phyloP scores from a whole-genome alignment of 208 protist species.

The Crithidia acanthocephali region DNA sequence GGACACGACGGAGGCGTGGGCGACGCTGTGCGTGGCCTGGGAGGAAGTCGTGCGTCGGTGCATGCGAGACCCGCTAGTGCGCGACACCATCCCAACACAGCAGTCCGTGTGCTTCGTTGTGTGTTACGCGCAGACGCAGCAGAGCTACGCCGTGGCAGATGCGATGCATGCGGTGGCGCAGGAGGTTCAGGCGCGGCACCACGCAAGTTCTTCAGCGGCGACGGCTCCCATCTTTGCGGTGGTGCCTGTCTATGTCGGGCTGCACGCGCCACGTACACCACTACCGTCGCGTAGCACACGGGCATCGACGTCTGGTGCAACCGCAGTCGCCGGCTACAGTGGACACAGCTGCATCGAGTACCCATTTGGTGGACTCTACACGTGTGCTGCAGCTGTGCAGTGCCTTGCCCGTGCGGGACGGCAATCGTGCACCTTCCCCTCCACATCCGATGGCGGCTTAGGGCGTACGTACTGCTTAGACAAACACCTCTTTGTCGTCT shows the following conservation, averaged over 20 bases:
- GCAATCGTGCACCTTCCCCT: background rate
- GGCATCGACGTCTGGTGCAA: too few species aligned
- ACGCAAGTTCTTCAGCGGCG: background rate
- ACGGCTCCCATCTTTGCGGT: constrained; percentile 43
- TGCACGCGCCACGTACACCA: too few species aligned
- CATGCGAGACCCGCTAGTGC: background rate
- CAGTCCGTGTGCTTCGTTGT: constrained; percentile 45
- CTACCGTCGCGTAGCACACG: too few species aligned
- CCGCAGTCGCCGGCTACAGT: too few species aligned
- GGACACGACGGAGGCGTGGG: constrained; percentile 38
- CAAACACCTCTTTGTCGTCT: constrained; percentile 56
- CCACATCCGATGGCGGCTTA: background rate
- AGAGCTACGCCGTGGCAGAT: constrained; percentile 39
- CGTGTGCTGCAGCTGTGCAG: constrained; percentile 29
- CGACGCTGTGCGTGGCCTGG: constrained; percentile 14
- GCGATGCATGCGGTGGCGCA: constrained; percentile 27
- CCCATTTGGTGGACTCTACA: constrained; percentile 72
- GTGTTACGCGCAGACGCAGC: constrained; percentile 54
- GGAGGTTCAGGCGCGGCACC: constrained; percentile 4
- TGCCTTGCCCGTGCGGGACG: constrained; percentile 17
- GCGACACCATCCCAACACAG: background rate
- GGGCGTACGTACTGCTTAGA: constrained; percentile 3
- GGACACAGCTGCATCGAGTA: constrained; percentile 40
- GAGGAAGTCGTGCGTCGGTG: constrained; percentile 1
- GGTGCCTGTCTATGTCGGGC: constrained; percentile 42